Conservation (phyloP, 2,329 filamentous ascomycete genomes). For the Malbranchea zuffiana region DNA sequence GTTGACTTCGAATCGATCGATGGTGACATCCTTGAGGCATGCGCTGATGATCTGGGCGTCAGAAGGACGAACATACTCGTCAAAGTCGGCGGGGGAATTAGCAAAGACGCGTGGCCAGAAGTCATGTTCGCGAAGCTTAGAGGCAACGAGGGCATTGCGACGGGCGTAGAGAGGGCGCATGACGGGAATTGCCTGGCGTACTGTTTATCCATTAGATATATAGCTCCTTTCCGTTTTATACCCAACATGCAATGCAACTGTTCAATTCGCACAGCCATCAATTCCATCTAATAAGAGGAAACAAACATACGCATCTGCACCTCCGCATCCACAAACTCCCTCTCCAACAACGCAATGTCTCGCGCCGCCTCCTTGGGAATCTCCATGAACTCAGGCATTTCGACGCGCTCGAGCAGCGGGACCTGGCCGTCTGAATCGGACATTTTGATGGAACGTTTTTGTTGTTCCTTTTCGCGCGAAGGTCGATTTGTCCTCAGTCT, state of each 20-base stretch:
- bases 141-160: constrained; percentile 57
- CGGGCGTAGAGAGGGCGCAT: constrained; percentile 63
- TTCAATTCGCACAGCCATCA: too few relatives aligned
- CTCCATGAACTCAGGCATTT: constrained; percentile 19
- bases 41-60: constrained; percentile 60
- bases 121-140: constrained; percentile 53
- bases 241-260: too few relatives aligned
- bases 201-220: constrained; percentile 32
- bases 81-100: constrained; percentile 72
- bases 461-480: too few relatives aligned
- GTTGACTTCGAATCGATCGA: constrained; percentile 68
- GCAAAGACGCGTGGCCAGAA: constrained; percentile 96
- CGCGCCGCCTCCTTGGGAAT: constrained; percentile 38
- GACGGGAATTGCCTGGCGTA: constrained; percentile 60
- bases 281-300: constrained; percentile 10
- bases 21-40: constrained; percentile 55
- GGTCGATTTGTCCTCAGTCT: neutral
- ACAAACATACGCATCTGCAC: constrained; percentile 62
- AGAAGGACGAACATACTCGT: constrained; percentile 73
- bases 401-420: constrained; percentile 27
- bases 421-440: constrained; percentile 18
- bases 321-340: constrained; percentile 74
- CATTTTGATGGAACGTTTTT: too few relatives aligned
- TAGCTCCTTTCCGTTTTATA: too few relatives aligned
- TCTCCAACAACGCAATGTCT: constrained; percentile 67